phyloP scores from a whole-genome alignment of 2,329 filamentous ascomycete species.

The Diplodia intermedia region DNA sequence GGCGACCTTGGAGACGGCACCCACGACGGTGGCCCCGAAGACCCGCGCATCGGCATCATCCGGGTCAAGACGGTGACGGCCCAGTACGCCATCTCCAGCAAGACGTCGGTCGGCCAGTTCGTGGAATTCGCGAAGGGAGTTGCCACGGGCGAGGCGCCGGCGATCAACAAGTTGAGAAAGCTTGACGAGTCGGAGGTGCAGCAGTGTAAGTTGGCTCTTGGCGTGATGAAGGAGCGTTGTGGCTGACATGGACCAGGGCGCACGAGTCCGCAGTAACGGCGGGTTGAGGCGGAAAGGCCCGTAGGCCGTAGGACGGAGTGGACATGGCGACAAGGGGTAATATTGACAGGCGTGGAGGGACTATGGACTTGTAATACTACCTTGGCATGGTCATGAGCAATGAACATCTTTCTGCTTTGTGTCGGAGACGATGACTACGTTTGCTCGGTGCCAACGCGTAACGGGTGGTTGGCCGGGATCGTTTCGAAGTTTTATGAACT shows the following conservation, averaged over 20 bases:
- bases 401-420: conserved; percentile 18
- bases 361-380: conserved; percentile 7
- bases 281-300: neutral
- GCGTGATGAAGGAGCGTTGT: conserved; percentile 4
- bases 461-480: conserved; percentile 8
- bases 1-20: conserved; percentile 80
- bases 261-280: conserved; percentile 23
- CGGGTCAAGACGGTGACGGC: conserved; percentile 74
- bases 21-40: conserved; percentile 81
- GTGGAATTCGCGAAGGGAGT: conserved; percentile 78
- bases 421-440: conserved; percentile 14
- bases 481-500: conserved; percentile 30
- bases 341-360: neutral
- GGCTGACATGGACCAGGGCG: conserved; percentile 31
- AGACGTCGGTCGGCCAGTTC: conserved; percentile 68
- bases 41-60: conserved; percentile 83
- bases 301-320: neutral
- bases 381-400: conserved; percentile 22
- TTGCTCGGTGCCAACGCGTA: conserved; percentile 15
- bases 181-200: conserved; percentile 70
- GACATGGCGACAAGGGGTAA: conserved; percentile 15
- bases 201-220: conserved; percentile 29
- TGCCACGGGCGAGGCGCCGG: conserved; percentile 73
- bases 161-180: conserved; percentile 78
- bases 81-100: conserved; percentile 71